Percentiles rank a stretch among this genome's conserved stretches.
phyloP scores from a whole-genome alignment of 1,139 yeast genomes.

The Diutina rugosa region DNA sequence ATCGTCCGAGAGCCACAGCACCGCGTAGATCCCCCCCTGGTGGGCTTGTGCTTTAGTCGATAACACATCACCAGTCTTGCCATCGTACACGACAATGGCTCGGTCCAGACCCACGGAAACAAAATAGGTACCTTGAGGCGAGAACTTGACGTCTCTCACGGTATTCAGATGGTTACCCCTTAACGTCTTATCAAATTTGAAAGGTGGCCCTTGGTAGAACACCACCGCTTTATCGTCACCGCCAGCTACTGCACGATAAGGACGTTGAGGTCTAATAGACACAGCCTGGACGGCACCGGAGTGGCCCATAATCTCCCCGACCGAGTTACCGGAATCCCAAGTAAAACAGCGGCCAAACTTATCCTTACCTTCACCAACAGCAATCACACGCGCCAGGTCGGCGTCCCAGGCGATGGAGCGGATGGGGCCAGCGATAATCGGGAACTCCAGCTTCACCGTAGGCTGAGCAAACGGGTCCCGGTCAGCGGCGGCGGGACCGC shows the following conservation, averaged over 20 bases:
- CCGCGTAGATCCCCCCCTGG: slow-evolving; percentile 69
- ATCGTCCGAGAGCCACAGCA: slow-evolving; percentile 52
- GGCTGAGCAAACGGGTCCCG: slow-evolving; percentile 28
- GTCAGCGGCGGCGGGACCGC: slow-evolving; percentile 18
- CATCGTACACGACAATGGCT: slow-evolving; percentile 66
- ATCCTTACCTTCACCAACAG: slow-evolving; percentile 93
- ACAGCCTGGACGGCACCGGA: slow-evolving; percentile 78
- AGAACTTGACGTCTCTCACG: slow-evolving; percentile 68
- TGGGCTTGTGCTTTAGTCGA: slow-evolving; percentile 44
- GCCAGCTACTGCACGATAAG: slow-evolving; percentile 89
- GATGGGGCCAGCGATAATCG: slow-evolving; percentile 70
- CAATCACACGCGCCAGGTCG: slow-evolving; percentile 74
- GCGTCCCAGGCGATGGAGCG: slow-evolving; percentile 88
- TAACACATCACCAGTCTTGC: slow-evolving; percentile 69
- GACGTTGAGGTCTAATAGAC: slow-evolving; percentile 76
- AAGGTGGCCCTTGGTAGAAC: slow-evolving; percentile 87
- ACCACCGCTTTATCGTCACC: slow-evolving; percentile 81
- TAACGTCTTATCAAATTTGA: slow-evolving; percentile 64
- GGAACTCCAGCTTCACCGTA: slow-evolving; percentile 67
- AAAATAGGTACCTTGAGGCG: slow-evolving; percentile 63
- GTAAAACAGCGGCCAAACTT: slow-evolving; percentile 87
- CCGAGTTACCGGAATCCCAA: slow-evolving; percentile 88
- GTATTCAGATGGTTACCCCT: slow-evolving; percentile 70
- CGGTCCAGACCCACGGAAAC: slow-evolving; percentile 88
- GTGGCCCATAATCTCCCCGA: slow-evolving; percentile 94